These are phyloP conservation scores for Thielaviopsis euricoi DNA, from an alignment of 2,329 filamentous ascomycete species.

Conservation along the genomic window DNA sequence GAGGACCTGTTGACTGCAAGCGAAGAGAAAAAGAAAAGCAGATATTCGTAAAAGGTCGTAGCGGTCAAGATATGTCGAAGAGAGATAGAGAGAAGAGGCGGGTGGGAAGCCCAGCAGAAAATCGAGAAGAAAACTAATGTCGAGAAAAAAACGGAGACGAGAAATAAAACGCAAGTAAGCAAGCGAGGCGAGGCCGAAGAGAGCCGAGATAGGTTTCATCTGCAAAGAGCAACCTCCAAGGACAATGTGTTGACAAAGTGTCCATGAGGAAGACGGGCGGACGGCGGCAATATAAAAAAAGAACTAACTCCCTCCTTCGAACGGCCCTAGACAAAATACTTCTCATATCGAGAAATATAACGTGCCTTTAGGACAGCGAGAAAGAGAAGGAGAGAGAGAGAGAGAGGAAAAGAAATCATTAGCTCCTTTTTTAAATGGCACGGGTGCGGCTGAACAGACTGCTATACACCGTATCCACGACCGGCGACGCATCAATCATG, in stretches of 20 bases:
- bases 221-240: neutral
- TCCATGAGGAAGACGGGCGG: neutral
- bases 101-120: neutral
- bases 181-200: neutral
- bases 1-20: neutral
- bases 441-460: constrained; percentile 81
- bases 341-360: neutral
- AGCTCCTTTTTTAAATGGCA: constrained; percentile 44
- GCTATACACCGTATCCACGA: constrained; percentile 98
- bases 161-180: too few species aligned
- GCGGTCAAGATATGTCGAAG: neutral
- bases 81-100: too few species aligned
- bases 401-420: constrained; percentile 6
- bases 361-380: neutral
- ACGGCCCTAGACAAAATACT: neutral
- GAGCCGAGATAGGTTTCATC: neutral
- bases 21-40: neutral
- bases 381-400: neutral
- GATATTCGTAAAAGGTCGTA: neutral
- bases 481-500: constrained; percentile 84
- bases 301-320: too few species aligned
- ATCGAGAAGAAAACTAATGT: neutral
- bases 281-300: too few species aligned
- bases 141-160: neutral
- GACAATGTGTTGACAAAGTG: neutral